Evolutionary conservation across 169 alveolate genomes (phyloP).

Genomic region (Cryptosporidium ryanae): DNA sequence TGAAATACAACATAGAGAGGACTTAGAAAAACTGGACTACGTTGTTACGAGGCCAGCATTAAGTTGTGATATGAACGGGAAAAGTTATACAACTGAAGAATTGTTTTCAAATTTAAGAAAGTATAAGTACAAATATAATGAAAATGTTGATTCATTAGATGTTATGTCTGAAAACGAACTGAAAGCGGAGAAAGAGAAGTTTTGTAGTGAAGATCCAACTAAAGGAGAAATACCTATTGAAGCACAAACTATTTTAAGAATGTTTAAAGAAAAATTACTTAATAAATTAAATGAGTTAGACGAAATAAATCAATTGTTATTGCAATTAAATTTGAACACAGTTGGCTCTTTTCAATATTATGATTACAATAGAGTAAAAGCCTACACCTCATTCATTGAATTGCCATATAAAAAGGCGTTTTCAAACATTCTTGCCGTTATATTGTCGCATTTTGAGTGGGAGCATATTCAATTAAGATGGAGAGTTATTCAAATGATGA

Average conservation of each 20-base stretch:
- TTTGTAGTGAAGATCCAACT: constrained; percentile 39
- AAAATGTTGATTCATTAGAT: constrained; percentile 25
- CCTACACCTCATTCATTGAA: constrained; percentile 22
- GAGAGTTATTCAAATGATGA: constrained; percentile 24
- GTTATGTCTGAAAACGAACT: constrained; percentile 23
- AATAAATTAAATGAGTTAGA: constrained; percentile 37
- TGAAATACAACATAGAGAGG: constrained; percentile 42
- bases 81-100: background rate
- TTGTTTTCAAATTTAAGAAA: constrained; percentile 41
- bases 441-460: constrained; percentile 68
- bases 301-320: constrained; percentile 27
- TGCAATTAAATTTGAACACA: constrained; percentile 34
- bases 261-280: constrained; percentile 34
- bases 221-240: constrained; percentile 36
- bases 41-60: background rate
- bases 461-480: constrained; percentile 66
- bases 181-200: constrained; percentile 25
- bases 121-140: constrained; percentile 38
- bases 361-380: constrained; percentile 64
- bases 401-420: constrained; percentile 2
- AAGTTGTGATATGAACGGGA: background rate
- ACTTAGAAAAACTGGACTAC: constrained; percentile 54
- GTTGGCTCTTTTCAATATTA: constrained; percentile 52
- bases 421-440: constrained; percentile 23
- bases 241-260: constrained; percentile 39